phyloP scores from a whole-genome alignment of 108 stramenopile species.

The Cyclotella distinguenda region DNA sequence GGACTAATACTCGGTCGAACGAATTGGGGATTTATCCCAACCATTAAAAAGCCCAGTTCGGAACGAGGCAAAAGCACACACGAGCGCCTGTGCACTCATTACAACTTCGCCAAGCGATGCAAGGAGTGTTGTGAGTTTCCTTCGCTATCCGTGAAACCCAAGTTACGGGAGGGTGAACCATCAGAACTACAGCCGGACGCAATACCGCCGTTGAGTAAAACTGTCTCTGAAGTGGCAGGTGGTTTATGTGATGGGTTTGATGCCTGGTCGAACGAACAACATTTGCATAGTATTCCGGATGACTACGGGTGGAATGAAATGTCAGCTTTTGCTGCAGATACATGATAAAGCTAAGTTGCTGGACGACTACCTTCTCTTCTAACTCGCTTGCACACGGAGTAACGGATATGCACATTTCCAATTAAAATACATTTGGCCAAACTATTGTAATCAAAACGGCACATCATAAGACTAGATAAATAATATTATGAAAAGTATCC shows the following conservation, averaged over 20 bases:
- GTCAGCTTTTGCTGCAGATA: slow-evolving; percentile 34
- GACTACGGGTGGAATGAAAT: slow-evolving; percentile 80
- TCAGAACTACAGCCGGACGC: slow-evolving; percentile 19
- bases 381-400: too few species aligned
- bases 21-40: slow-evolving; percentile 81
- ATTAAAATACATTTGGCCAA: too few species aligned
- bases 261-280: slow-evolving; percentile 56
- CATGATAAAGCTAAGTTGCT: too few species aligned
- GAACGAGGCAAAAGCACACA: slow-evolving; percentile 59
- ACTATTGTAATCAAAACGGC: too few species aligned
- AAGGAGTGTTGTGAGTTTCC: slow-evolving; percentile 81
- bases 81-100: slow-evolving; percentile 70
- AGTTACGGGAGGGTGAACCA: slow-evolving; percentile 20
- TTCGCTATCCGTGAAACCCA: slow-evolving; percentile 54
- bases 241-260: slow-evolving; percentile 63
- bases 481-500: too few species aligned
- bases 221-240: slow-evolving; percentile 66
- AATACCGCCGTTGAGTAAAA: slow-evolving; percentile 16
- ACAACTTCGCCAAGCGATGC: slow-evolving; percentile 66
- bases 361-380: too few species aligned
- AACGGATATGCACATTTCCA: too few species aligned
- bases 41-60: slow-evolving; percentile 60
- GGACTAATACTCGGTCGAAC: slow-evolving; percentile 63
- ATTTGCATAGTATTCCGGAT: slow-evolving; percentile 55
- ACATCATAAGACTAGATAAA: too few species aligned